phyloP scores from a whole-genome alignment of 129 eudicot genomes.

The Mikania micrantha region DNA sequence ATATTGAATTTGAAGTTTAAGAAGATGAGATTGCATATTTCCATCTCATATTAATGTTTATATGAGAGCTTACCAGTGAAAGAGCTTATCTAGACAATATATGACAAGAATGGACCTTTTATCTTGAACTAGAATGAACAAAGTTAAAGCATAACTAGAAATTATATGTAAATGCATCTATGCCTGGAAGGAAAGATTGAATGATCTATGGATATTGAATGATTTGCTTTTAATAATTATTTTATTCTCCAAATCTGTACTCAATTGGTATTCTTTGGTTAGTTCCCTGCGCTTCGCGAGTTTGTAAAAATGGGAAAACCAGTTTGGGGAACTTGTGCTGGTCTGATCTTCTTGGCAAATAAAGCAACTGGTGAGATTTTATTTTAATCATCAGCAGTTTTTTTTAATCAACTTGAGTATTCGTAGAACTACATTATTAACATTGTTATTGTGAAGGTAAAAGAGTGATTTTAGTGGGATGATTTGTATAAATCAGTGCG shows the following conservation, averaged over 20 bases:
- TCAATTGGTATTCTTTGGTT: conserved; percentile 11
- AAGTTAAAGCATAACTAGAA: neutral
- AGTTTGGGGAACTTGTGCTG: conserved; percentile 99
- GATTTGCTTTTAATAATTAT: neutral
- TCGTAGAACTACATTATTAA: neutral
- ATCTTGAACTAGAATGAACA: neutral
- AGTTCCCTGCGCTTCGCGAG: conserved; percentile 95
- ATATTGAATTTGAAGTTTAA: neutral
- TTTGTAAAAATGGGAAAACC: conserved; percentile 97
- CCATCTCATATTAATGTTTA: neutral
- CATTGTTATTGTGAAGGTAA: neutral
- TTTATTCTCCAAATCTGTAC: neutral
- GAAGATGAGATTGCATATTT: neutral
- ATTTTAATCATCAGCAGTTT: neutral
- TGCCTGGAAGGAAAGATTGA: conserved; percentile 5
- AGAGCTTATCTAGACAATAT: neutral
- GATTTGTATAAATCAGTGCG: too few relatives aligned
- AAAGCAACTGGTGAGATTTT: conserved; percentile 58
- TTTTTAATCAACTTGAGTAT: neutral
- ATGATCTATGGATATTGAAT: neutral
- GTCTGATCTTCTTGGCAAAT: conserved; percentile 86
- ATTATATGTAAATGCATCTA: neutral
- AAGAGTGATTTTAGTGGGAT: too few relatives aligned
- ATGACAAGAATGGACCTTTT: conserved; percentile 3
- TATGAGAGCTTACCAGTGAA: neutral